phyloP scores from a whole-genome alignment of 352 stramenopile species.

The Pilasporangium apinafurcum region DNA sequence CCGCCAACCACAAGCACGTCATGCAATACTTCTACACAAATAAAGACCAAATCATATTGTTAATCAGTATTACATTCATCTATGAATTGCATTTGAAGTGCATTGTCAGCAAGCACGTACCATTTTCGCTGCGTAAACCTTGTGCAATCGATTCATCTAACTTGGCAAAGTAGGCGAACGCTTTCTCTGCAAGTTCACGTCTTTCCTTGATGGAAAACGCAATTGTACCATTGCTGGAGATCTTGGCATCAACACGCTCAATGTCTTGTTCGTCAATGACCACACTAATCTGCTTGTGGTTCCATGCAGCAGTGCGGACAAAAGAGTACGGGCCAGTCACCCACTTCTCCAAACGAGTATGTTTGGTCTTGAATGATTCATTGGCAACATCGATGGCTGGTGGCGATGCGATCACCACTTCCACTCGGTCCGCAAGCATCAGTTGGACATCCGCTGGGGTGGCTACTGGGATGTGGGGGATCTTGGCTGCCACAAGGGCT shows the following conservation, averaged over 20 bases:
- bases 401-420: slow-evolving; percentile 57
- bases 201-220: slow-evolving; percentile 68
- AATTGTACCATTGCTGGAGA: slow-evolving; percentile 57
- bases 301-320: slow-evolving; percentile 79
- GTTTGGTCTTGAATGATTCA: slow-evolving; percentile 27
- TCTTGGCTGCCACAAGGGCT: slow-evolving; percentile 63
- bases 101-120: slow-evolving; percentile 4
- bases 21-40: slow-evolving; percentile 39
- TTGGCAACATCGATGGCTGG: slow-evolving; percentile 19
- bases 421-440: slow-evolving; percentile 61
- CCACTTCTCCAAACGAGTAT: slow-evolving; percentile 51
- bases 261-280: slow-evolving; percentile 68
- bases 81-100: background rate
- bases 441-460: slow-evolving; percentile 59
- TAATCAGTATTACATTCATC: background rate
- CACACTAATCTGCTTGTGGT: slow-evolving; percentile 84
- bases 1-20: slow-evolving; percentile 91
- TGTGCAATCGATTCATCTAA: slow-evolving; percentile 63
- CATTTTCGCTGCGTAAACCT: slow-evolving; percentile 39
- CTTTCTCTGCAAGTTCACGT: slow-evolving; percentile 68
- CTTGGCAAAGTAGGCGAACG: slow-evolving; percentile 67
- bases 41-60: background rate
- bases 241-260: slow-evolving; percentile 30
- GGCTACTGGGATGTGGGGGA: slow-evolving; percentile 63
- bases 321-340: slow-evolving; percentile 73